phyloP scores from a whole-genome alignment of 129 eudicot genomes.

The Cynara cardunculus region DNA sequence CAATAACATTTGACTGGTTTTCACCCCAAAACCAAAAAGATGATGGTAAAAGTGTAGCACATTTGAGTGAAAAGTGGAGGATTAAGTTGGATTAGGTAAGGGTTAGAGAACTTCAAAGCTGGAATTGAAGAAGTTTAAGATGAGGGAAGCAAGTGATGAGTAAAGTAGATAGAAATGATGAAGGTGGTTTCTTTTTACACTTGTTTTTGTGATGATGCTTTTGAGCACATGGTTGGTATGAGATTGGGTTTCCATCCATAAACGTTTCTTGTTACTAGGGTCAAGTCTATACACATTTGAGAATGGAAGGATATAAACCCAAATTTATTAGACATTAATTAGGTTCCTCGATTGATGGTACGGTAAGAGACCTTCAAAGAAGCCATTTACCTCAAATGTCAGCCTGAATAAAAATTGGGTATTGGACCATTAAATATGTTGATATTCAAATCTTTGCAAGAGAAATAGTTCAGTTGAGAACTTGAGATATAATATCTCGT shows the following conservation, averaged over 20 bases:
- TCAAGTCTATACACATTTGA: slow-evolving; percentile 57
- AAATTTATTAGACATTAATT: no score
- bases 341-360: no score
- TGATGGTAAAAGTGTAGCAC: not conserved
- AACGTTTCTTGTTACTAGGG: slow-evolving; percentile 65
- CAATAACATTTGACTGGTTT: not conserved
- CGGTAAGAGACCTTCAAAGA: no score
- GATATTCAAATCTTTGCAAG: no score
- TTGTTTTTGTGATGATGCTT: slow-evolving; percentile 27
- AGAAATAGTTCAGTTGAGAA: no score
- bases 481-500: no score
- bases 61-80: not conserved
- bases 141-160: slow-evolving; percentile 22
- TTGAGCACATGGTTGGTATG: slow-evolving; percentile 61
- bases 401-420: no score
- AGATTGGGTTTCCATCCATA: slow-evolving; percentile 41
- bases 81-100: slow-evolving; percentile 37
- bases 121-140: slow-evolving; percentile 38
- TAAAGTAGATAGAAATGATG: slow-evolving; percentile 40
- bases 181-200: slow-evolving; percentile 24
- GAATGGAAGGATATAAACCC: no score
- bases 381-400: no score
- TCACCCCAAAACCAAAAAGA: not conserved
- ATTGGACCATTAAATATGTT: no score
- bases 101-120: slow-evolving; percentile 58